These are phyloP conservation scores for Astraeus odoratus DNA, from an alignment of 768 basidiomycete genomes.

Conservation along the genomic window DNA sequence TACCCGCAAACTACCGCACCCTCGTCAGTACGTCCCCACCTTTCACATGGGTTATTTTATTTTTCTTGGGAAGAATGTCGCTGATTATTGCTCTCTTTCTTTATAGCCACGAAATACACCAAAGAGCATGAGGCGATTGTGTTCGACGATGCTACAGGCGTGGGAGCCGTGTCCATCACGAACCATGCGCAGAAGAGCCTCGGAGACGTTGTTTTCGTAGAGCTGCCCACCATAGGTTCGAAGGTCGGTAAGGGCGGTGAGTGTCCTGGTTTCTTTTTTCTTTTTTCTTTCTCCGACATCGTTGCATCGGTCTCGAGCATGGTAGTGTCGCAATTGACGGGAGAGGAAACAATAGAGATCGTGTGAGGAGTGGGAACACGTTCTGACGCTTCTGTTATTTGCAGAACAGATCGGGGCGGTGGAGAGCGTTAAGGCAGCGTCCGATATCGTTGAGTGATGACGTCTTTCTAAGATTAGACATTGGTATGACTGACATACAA, in stretches of 20 bases:
- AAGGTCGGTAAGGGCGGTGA: conserved; percentile 67
- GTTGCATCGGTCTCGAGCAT: neutral
- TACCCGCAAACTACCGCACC: conserved; percentile 1
- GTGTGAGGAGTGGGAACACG: neutral
- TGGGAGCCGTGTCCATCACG: conserved; percentile 83
- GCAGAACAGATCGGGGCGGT: conserved; percentile 87
- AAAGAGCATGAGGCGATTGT: conserved; percentile 81
- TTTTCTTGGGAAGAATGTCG: neutral
- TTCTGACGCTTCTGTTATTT: conserved; percentile 1
- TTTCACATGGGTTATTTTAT: neutral
- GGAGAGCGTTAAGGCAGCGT: conserved; percentile 94
- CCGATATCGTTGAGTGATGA: conserved; percentile 68
- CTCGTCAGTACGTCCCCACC: conserved; percentile 5
- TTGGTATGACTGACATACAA: conserved; percentile 6
- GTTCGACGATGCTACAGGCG: conserved; percentile 67
- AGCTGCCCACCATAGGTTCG: conserved; percentile 64
- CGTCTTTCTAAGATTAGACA: neutral
- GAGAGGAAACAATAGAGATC: neutral
- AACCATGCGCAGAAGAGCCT: conserved; percentile 87
- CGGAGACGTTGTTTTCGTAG: conserved; percentile 97
- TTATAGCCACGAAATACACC: conserved; percentile 71
- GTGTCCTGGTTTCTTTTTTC: conserved; percentile 28
- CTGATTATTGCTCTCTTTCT: neutral
- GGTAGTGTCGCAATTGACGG: neutral
- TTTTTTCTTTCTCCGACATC: too few species aligned